Evolutionary conservation across 306 rosid genomes (phyloP).

Genomic region (Citrullus amarus): DNA sequence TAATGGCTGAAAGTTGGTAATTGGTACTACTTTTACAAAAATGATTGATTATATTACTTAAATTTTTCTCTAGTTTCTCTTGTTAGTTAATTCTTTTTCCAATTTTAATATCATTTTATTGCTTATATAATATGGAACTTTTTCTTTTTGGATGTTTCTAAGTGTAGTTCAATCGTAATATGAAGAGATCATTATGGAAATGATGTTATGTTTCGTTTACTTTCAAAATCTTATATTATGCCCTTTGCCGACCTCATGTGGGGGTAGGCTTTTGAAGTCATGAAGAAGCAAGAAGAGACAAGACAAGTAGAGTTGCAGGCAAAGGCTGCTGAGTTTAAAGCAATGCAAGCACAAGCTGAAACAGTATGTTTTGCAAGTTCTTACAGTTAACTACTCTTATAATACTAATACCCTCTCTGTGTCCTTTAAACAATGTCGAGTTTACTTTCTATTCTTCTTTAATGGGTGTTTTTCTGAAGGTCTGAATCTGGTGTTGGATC

Average conservation of each 20-base stretch:
- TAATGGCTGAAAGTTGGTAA: not conserved
- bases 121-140: not conserved
- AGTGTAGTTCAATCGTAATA: not conserved
- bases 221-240: not conserved
- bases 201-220: not conserved
- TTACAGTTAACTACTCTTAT: not conserved
- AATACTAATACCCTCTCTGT: not conserved
- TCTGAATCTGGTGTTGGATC: not conserved
- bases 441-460: not conserved
- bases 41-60: not conserved
- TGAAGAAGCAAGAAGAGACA: slow-evolving; percentile 74
- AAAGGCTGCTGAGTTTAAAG: slow-evolving; percentile 62
- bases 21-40: not conserved
- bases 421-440: not conserved
- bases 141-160: not conserved
- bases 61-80: not conserved
- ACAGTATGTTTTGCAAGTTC: slow-evolving; percentile 24
- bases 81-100: not conserved
- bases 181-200: not conserved
- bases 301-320: slow-evolving; percentile 52
- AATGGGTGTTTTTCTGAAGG: not conserved
- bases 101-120: not conserved
- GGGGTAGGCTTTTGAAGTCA: slow-evolving; percentile 46
- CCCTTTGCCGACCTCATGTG: not conserved
- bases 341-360: slow-evolving; percentile 68